phyloP scores from a whole-genome alignment of 73 alveolate species.

The Paramecium pentaurelia region DNA sequence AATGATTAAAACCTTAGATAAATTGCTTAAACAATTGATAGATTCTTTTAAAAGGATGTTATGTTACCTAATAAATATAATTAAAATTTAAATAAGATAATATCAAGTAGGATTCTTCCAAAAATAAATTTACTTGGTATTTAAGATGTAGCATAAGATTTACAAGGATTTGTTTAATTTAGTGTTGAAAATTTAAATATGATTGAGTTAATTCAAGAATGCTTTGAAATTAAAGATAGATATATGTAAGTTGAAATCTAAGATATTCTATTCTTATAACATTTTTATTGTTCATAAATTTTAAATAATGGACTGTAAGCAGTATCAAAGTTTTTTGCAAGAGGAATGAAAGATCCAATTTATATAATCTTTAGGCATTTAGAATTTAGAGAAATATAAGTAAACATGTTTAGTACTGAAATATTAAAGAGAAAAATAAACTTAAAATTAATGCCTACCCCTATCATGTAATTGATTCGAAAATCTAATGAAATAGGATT shows the following conservation, averaged over 20 bases:
- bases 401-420: constrained; percentile 44
- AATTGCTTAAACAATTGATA: background rate
- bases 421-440: constrained; percentile 54
- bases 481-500: background rate
- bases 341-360: constrained; percentile 46
- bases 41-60: constrained; percentile 30
- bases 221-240: background rate
- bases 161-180: background rate
- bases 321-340: background rate
- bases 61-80: background rate
- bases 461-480: constrained; percentile 6
- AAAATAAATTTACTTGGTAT: background rate
- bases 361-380: constrained; percentile 40
- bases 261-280: background rate
- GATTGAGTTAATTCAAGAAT: background rate
- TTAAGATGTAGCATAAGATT: background rate
- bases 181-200: constrained; percentile 15
- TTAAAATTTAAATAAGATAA: background rate
- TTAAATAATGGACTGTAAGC: background rate
- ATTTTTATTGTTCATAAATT: background rate
- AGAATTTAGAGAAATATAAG: constrained; percentile 34
- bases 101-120: background rate
- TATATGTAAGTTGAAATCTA: constrained; percentile 25
- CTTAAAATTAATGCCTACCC: background rate
- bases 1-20: constrained; percentile 14